Base-by-base conservation (phyloP, 2,329 filamentous ascomycete genomes). In the Pseudohalonectria lignicola region DNA sequence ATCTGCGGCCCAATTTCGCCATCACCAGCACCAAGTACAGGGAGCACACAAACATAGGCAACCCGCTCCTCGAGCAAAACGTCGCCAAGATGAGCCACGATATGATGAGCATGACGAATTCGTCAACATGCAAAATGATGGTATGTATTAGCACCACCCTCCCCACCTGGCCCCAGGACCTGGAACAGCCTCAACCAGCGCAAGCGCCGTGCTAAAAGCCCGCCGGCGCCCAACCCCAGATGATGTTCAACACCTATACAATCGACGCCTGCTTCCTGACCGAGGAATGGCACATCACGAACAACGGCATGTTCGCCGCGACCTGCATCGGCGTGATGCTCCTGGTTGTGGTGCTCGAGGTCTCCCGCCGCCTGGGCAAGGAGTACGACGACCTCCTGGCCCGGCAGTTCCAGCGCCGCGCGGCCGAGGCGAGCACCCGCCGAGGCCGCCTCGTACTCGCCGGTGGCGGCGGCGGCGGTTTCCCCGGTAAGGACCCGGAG, bases 181-280 rank as follows among this genome's bases (percentile, higher is more conserved):
- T n/a, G n/a, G n/a, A n/a, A n/a, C n/a, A n/a, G n/a, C n/a, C n/a
- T n/a, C n/a, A n/a, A n/a, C n/a, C n/a, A n/a, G n/a, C n/a, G n/a
- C n/a, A n/a, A n/a, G n/a, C n/a, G n/a, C n/a, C n/a, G n/a, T n/a
- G n/a, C n/a, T n/a, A n/a, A n/a, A n/a, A n/a, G n/a, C 30, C 8
- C 11, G 16, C 13, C 23, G 21, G 2, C 15, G 5, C n/a, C 6
- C 3, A 17, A 12, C 19, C 11, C 10, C 40, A 65, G 62, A 66
- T 66, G 62, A 46, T 64, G 15, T 64, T 60, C 59, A 65, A 64
- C 46, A 64, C 61, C 59, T 54, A 62, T 43, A 63, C 59, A 0
- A 52, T 61, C 41, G 60, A 60, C 39, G 51, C 60, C 23, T 64
- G 62, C 48, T 64, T 66, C 49, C 51, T 66, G 4, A 47, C 60